These are phyloP conservation scores for Chaetomium tenue DNA, from an alignment of 495 filamentous ascomycete genomes.

Conservation along the genomic window DNA sequence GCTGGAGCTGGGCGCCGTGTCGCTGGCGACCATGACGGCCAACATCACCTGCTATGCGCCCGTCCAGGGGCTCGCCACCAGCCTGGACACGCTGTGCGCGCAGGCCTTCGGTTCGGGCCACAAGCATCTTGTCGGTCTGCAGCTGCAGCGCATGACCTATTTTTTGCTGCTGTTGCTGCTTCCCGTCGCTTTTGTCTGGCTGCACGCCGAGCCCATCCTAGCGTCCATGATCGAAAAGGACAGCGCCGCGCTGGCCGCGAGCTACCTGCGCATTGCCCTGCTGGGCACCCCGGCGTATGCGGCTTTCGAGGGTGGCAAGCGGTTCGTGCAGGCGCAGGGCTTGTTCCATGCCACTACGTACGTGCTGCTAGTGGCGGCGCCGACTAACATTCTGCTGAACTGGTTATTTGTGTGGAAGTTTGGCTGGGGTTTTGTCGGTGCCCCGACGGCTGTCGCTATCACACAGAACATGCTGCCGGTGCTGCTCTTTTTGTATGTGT, in stretches of 20 bases:
- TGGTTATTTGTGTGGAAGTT: slow-evolving; percentile 74
- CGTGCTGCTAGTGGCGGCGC: slow-evolving; percentile 64
- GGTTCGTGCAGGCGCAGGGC: slow-evolving; percentile 73
- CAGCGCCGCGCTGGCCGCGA: slow-evolving; percentile 62
- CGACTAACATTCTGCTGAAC: slow-evolving; percentile 64
- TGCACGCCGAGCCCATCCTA: slow-evolving; percentile 58
- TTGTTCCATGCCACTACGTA: slow-evolving; percentile 67
- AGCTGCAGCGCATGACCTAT: slow-evolving; percentile 68
- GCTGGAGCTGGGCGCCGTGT: slow-evolving; percentile 62
- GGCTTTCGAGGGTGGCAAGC: slow-evolving; percentile 66
- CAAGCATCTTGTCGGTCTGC: slow-evolving; percentile 66
- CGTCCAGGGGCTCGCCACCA: slow-evolving; percentile 68
- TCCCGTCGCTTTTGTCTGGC: slow-evolving; percentile 62
- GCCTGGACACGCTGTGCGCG: slow-evolving; percentile 70
- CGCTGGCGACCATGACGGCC: slow-evolving; percentile 68
- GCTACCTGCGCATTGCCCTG: slow-evolving; percentile 64
- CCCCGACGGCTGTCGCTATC: slow-evolving; percentile 80
- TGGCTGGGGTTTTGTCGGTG: slow-evolving; percentile 76
- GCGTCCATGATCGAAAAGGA: slow-evolving; percentile 55
- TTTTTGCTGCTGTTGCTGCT: slow-evolving; percentile 62
- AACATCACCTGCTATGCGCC: slow-evolving; percentile 72
- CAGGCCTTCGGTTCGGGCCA: slow-evolving; percentile 74
- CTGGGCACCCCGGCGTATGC: slow-evolving; percentile 67
- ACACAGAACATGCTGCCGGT: slow-evolving; percentile 78
- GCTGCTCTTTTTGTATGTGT: slow-evolving; percentile 70